phyloP scores from a whole-genome alignment of 2,329 filamentous ascomycete genomes.

The Lasiodiplodia citricola region DNA sequence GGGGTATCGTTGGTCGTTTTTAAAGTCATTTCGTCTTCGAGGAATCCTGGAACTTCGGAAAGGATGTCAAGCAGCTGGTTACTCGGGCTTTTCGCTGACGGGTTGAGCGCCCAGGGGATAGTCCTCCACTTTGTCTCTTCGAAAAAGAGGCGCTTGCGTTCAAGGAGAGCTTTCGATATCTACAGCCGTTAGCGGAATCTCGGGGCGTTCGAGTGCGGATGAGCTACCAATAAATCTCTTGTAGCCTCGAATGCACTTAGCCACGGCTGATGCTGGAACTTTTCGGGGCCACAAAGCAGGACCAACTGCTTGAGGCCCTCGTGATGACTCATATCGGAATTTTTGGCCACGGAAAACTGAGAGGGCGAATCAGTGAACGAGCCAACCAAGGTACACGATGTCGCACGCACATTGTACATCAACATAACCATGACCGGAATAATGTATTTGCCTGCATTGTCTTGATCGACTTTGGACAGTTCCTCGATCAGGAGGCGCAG shows the following conservation, averaged over 20 bases:
- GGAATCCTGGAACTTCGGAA: conserved; percentile 27
- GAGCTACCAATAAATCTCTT: conserved; percentile 24
- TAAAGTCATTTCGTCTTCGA: conserved; percentile 24
- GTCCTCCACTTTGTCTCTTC: conserved; percentile 27
- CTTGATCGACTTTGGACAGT: conserved; percentile 26
- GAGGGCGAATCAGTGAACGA: not conserved
- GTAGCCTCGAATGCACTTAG: conserved; percentile 29
- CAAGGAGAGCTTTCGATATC: conserved; percentile 28
- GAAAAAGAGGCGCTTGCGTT: conserved; percentile 28
- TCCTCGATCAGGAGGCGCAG: conserved; percentile 24
- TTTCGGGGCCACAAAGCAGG: conserved; percentile 24
- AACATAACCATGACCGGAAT: conserved; percentile 29
- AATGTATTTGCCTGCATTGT: conserved; percentile 25
- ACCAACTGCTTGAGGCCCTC: conserved; percentile 28
- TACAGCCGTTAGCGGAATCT: not conserved
- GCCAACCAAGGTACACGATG: not conserved
- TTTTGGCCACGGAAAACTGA: conserved; percentile 25
- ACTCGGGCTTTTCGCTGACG: conserved; percentile 22
- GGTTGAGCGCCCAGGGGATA: conserved; percentile 28
- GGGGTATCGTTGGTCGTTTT: conserved; percentile 10
- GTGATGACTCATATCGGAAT: conserved; percentile 25
- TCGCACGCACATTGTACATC: conserved; percentile 28
- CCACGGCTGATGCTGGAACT: conserved; percentile 26
- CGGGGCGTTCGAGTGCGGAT: not conserved
- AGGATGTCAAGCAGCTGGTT: conserved; percentile 29